Conservation (phyloP, 2,329 filamentous ascomycete genomes). For the Helicocarpus griseus region DNA sequence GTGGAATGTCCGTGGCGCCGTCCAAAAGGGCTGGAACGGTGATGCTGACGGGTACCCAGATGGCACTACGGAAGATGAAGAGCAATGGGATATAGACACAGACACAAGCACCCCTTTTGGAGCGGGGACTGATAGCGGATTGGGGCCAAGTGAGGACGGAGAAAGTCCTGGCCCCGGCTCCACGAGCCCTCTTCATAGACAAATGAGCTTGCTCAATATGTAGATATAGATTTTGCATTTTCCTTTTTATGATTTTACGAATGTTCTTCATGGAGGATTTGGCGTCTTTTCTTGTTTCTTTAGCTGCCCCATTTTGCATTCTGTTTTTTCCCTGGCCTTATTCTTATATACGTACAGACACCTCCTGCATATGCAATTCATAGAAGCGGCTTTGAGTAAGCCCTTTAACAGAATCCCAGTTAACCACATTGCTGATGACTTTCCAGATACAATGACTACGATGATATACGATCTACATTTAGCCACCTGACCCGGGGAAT, state of each 20-base stretch:
- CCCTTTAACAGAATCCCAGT: too few relatives aligned
- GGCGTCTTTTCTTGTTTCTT: neutral
- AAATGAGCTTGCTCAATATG: constrained; percentile 64
- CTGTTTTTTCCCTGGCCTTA: neutral
- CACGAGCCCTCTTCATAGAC: constrained; percentile 58
- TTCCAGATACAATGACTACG: too few relatives aligned
- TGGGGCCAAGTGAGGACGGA: constrained; percentile 58
- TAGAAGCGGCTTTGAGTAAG: too few relatives aligned
- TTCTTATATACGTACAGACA: neutral
- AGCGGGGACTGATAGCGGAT: constrained; percentile 35
- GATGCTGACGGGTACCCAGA: constrained; percentile 15
- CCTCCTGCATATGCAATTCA: too few relatives aligned
- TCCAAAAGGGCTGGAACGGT: constrained; percentile 73
- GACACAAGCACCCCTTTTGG: constrained; percentile 40
- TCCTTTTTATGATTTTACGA: neutral
- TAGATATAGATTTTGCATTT: constrained; percentile 20
- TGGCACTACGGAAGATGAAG: constrained; percentile 35
- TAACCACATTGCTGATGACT: too few relatives aligned
- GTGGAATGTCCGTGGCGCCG: constrained; percentile 89
- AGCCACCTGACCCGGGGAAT: too few relatives aligned
- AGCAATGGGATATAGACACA: constrained; percentile 91
- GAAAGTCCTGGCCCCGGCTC: constrained; percentile 42
- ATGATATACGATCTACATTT: too few relatives aligned
- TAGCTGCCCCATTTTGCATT: neutral
- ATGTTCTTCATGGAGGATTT: neutral